Conservation (phyloP, 371 early-diverging fungal genomes). For the Encephalitozoon cuniculi region DNA sequence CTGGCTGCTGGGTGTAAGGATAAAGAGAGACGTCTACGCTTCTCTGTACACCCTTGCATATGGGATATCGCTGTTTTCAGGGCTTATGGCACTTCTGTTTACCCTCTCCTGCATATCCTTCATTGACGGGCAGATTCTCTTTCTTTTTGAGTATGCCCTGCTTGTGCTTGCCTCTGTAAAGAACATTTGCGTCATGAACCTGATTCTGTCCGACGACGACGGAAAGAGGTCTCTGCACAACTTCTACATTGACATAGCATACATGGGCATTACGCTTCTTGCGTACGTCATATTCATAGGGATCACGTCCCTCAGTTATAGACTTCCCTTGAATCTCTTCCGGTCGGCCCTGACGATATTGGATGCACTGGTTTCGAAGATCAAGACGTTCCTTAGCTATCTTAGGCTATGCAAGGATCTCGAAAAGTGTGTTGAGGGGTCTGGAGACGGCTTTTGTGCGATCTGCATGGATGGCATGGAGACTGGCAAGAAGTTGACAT, state of each 20-base stretch:
- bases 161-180: constrained; percentile 36
- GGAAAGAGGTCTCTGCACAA: not conserved
- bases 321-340: constrained; percentile 52
- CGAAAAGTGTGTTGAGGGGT: constrained; percentile 40
- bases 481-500: constrained; percentile 73
- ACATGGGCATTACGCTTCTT: constrained; percentile 28
- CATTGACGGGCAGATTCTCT: constrained; percentile 39
- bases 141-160: constrained; percentile 54
- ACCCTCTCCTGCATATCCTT: not conserved
- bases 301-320: constrained; percentile 38
- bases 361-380: constrained; percentile 35
- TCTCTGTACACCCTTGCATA: not conserved
- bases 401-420: constrained; percentile 37
- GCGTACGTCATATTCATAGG: constrained; percentile 45
- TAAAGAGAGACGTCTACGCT: constrained; percentile 18
- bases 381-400: constrained; percentile 30
- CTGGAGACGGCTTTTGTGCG: constrained; percentile 43
- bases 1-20: constrained; percentile 49
- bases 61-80: not conserved
- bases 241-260: constrained; percentile 48
- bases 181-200: constrained; percentile 3
- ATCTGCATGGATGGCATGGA: constrained; percentile 59
- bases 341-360: constrained; percentile 39
- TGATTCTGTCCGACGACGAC: not conserved
- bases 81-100: not conserved